Conservation (phyloP, 768 basidiomycete species). For the Gloeostereum incarnatum region DNA sequence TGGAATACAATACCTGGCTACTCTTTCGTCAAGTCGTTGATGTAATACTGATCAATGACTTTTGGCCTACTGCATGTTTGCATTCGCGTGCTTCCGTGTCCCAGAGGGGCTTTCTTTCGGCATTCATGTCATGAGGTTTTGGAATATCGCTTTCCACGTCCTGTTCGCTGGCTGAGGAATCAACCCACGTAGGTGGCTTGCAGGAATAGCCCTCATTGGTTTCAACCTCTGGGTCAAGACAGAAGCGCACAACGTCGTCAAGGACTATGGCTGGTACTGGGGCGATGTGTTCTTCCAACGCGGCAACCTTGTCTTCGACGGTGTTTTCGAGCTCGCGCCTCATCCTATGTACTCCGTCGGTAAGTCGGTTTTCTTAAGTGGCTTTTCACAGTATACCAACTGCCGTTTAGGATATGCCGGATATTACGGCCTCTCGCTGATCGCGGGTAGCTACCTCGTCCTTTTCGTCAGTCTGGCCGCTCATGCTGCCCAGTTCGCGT, state of each 20-base stretch:
- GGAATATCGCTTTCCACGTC: constrained; percentile 3
- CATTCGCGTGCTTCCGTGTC: constrained; percentile 85
- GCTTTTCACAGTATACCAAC: not conserved
- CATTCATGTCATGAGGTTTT: constrained; percentile 71
- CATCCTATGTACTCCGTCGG: constrained; percentile 96
- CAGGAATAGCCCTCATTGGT: constrained; percentile 74
- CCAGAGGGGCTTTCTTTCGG: constrained; percentile 65
- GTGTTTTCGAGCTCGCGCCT: constrained; percentile 90
- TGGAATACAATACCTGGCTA: constrained; percentile 96
- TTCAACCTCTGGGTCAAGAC: constrained; percentile 99
- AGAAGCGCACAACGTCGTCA: constrained; percentile 95
- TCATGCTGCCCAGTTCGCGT: constrained; percentile 94
- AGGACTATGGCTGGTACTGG: constrained; percentile 99
- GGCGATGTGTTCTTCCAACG: constrained; percentile 90
- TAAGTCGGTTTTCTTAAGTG: constrained; percentile 7
- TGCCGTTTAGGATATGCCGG: constrained; percentile 72
- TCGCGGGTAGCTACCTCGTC: constrained; percentile 82
- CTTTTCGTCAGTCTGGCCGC: constrained; percentile 90
- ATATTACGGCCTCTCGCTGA: constrained; percentile 91
- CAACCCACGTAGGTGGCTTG: constrained; percentile 59
- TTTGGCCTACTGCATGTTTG: constrained; percentile 93
- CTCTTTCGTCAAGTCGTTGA: constrained; percentile 95
- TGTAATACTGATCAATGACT: constrained; percentile 93
- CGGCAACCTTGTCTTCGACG: constrained; percentile 92
- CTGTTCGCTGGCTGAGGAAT: not conserved